Evolutionary conservation across 2,329 filamentous ascomycete species (phyloP).

Genomic region (Fonsecaea pedrosoi): DNA sequence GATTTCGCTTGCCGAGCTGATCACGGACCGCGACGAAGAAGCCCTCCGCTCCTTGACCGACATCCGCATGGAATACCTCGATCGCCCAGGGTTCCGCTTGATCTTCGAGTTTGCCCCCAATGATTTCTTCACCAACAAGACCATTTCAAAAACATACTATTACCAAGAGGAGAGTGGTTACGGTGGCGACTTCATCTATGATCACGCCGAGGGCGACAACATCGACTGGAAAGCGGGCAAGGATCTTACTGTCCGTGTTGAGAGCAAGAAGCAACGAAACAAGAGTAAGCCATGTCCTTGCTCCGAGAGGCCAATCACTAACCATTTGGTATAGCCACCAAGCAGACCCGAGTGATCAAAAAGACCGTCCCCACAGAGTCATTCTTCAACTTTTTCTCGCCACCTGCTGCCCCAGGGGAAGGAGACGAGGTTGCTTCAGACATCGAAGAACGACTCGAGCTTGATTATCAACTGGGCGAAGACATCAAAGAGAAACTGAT

Average conservation of each 20-base stretch:
- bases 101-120: constrained; percentile 98
- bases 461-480: constrained; percentile 98
- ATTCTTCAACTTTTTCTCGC: constrained; percentile 99
- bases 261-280: constrained; percentile 99
- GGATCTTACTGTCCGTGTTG: constrained; percentile 90
- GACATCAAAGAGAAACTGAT: constrained; percentile 99
- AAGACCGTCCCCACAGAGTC: constrained; percentile 98
- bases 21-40: constrained; percentile 94
- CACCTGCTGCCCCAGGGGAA: constrained; percentile 81
- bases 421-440: constrained; percentile 78
- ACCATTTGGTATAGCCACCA: constrained; percentile 73
- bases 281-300: constrained; percentile 75
- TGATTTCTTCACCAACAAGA: constrained; percentile 97
- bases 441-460: constrained; percentile 95
- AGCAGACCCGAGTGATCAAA: constrained; percentile 98
- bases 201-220: constrained; percentile 97
- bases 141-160: constrained; percentile 96
- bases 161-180: constrained; percentile 99
- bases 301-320: constrained; percentile 20
- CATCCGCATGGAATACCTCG: constrained; percentile 98
- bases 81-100: constrained; percentile 95
- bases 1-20: constrained; percentile 94
- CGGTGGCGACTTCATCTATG: constrained; percentile 98
- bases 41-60: constrained; percentile 89
- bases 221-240: constrained; percentile 95